Evolutionary conservation across 768 basidiomycete genomes (phyloP).

Genomic region (Lentinus tigrinus): DNA sequence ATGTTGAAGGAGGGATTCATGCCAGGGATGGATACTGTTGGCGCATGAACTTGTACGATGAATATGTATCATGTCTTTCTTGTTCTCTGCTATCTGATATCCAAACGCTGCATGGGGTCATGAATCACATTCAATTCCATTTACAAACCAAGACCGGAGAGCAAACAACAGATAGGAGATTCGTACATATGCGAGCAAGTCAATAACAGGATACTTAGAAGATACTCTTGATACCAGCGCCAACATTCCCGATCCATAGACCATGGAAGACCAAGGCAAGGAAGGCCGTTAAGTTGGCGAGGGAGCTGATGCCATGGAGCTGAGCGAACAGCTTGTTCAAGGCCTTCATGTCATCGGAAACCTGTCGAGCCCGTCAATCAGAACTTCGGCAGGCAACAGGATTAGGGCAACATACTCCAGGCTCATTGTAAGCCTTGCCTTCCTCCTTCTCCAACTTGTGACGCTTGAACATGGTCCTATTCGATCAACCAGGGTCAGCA

Average conservation of each 20-base stretch:
- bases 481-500: background rate
- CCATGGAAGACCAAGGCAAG: slow-evolving; percentile 67
- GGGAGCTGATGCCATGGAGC: slow-evolving; percentile 68
- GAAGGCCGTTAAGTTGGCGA: slow-evolving; percentile 62
- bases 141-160: background rate
- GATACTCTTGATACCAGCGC: slow-evolving; percentile 34
- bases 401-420: no score
- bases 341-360: slow-evolving; percentile 50
- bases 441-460: slow-evolving; percentile 75
- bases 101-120: background rate
- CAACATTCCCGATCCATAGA: slow-evolving; percentile 62
- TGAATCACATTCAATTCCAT: background rate
- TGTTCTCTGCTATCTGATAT: slow-evolving; percentile 30
- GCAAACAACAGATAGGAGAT: background rate
- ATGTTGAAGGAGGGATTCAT: slow-evolving; percentile 82
- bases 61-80: slow-evolving; percentile 27
- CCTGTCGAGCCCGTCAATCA: no score
- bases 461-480: slow-evolving; percentile 73
- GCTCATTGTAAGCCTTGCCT: slow-evolving; percentile 63
- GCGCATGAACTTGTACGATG: slow-evolving; percentile 51
- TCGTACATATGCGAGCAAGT: background rate
- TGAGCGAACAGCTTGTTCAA: slow-evolving; percentile 64
- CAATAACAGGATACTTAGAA: background rate
- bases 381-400: no score
- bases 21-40: slow-evolving; percentile 74